Evolutionary conservation across 164 flowering plant genomes (phyloP), one percentile per base, ranked within the genome.

Genomic region (Platanus orientalis): DNA sequence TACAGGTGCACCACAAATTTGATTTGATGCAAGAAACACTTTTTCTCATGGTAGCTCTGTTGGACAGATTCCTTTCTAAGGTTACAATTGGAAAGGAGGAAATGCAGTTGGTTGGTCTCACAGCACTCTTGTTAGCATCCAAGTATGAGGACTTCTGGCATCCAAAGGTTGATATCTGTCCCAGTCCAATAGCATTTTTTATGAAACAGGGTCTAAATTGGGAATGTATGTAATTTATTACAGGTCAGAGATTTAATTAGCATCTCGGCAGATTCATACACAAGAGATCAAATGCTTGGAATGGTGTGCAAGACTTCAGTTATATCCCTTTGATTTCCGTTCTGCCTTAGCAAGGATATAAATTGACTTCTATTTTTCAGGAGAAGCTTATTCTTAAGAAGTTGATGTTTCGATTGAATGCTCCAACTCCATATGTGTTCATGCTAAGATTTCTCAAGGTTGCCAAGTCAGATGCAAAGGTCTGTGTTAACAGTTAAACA

Each of bases 91-190:
- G 75, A 74, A 90, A 77, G 71, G 79, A 76, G 57, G 95, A 93
- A 67, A 54, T 89, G 80, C 98, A 93, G 76, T 69, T 93, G 72
- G 94, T 90, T 76, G 97, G 96, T 61, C 90, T 90, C 59, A 90
- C 98, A 57, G 67, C 94, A 36, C 85, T 93, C 20, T 68, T 93
- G 61, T 71, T 90, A 62, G 97, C 96, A 20, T 93, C 97, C 21
- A 93, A 93, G 69, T 90, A 93, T 70, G 97, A 93, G 66, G 98
- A 94, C 71, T 86, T 76, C 66, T 90, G 97, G 96, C 97, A 89
- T 78, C 97, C 98, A 12, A 80, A 81, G 87, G 98, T 89, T 74
- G 42, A 11, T 73, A 23, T 36, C 19, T 50, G 20, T 32, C 27
- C 29, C 23, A 11, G 47, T 51, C 30, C 7, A 17, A 21, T 17